These are phyloP conservation scores for Eremothecium gossypii DNA, from an alignment of 1,139 yeast species.

Conservation along the genomic window DNA sequence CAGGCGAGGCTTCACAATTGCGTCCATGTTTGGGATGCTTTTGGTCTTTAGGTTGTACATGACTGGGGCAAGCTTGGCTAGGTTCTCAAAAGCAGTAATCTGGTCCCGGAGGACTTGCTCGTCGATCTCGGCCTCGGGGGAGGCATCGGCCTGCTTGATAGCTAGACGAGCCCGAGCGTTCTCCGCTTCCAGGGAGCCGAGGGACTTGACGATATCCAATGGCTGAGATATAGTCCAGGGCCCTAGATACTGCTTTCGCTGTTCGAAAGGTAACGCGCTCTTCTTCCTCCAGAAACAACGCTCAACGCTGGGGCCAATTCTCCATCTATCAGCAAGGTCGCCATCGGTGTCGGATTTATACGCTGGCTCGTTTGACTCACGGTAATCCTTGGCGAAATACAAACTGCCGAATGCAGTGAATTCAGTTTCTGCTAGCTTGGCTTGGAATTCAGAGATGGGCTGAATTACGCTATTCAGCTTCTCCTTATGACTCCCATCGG, in stretches of 20 bases:
- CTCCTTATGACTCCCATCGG: conserved; percentile 35
- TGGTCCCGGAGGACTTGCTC: conserved; percentile 41
- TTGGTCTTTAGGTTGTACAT: conserved; percentile 44
- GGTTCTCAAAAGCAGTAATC: conserved; percentile 50
- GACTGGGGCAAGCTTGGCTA: conserved; percentile 44
- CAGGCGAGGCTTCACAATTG: conserved; percentile 64
- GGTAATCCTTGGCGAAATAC: conserved; percentile 46
- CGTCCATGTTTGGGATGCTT: conserved; percentile 48
- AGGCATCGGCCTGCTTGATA: conserved; percentile 46
- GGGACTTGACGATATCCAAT: conserved; percentile 48
- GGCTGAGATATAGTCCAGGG: conserved; percentile 65
- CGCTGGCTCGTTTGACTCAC: conserved; percentile 40
- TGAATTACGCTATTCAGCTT: conserved; percentile 47
- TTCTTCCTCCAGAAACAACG: conserved; percentile 66
- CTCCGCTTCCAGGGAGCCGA: conserved; percentile 62
- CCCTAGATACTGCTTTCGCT: conserved; percentile 39
- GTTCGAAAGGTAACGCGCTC: conserved; percentile 39
- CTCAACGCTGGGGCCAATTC: conserved; percentile 86
- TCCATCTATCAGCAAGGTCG: conserved; percentile 59
- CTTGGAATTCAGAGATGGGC: conserved; percentile 55
- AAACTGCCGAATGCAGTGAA: conserved; percentile 76
- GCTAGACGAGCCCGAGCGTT: conserved; percentile 48
- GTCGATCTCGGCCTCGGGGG: conserved; percentile 31
- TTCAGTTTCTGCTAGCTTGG: conserved; percentile 39
- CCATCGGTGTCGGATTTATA: conserved; percentile 57